Evolutionary conservation across 768 basidiomycete genomes (phyloP).

Genomic region (Cytidiella melzeri): DNA sequence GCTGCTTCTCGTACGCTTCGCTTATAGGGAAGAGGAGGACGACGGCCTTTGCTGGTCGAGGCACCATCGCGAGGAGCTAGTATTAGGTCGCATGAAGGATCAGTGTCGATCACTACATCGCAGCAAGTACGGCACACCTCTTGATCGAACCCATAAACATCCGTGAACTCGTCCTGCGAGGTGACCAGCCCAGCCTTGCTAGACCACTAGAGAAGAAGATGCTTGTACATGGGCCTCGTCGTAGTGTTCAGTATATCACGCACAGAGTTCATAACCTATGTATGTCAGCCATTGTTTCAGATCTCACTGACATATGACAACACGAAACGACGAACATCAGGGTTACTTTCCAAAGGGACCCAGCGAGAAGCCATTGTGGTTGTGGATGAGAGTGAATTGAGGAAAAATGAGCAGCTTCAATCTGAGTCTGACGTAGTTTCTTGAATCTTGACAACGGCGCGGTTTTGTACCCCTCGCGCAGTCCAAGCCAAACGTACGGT

Average conservation of each 20-base stretch:
- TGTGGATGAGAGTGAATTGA: too few species aligned
- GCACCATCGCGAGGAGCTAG: conserved; percentile 66
- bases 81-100: not conserved
- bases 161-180: conserved; percentile 48
- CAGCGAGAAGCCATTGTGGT: conserved; percentile 32
- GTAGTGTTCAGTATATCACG: conserved; percentile 10
- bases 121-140: conserved; percentile 37
- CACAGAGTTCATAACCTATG: conserved; percentile 45
- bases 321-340: conserved; percentile 31
- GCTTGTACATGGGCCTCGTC: not conserved
- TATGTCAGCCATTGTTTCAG: conserved; percentile 3
- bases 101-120: not conserved
- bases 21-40: conserved; percentile 79
- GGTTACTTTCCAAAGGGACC: conserved; percentile 82
- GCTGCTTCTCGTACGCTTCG: conserved; percentile 41
- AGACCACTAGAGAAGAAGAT: conserved; percentile 49
- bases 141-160: conserved; percentile 68
- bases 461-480: too few species aligned
- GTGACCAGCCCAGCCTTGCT: conserved; percentile 56
- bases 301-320: conserved; percentile 25
- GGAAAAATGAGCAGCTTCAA: too few species aligned
- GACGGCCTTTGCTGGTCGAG: conserved; percentile 75
- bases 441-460: too few species aligned
- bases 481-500: too few species aligned
- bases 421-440: too few species aligned